Conservation (phyloP, 106 monocot species). For the Narthecium ossifragum region DNA sequence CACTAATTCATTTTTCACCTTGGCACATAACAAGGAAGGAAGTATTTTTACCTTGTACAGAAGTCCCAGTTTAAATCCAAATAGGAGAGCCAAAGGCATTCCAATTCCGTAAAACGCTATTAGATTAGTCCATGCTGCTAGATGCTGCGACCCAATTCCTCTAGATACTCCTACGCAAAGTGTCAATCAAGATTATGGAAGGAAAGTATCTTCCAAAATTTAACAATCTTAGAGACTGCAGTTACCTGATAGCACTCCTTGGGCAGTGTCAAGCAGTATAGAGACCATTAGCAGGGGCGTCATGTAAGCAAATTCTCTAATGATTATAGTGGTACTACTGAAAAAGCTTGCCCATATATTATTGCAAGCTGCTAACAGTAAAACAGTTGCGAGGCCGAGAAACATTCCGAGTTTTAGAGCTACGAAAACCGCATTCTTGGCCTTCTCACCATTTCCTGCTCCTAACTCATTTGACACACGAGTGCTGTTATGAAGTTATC, state of each 20-base stretch:
- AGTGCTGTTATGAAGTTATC: slow-evolving; percentile 32
- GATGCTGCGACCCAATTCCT: slow-evolving; percentile 90
- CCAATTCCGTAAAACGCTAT: slow-evolving; percentile 63
- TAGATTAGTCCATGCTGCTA: slow-evolving; percentile 86
- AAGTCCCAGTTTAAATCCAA: slow-evolving; percentile 45
- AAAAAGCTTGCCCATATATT: slow-evolving; percentile 60
- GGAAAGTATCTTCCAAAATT: background rate
- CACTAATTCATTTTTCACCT: background rate
- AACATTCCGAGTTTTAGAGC: slow-evolving; percentile 59
- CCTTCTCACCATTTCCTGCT: slow-evolving; percentile 49
- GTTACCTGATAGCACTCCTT: slow-evolving; percentile 75
- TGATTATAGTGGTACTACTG: slow-evolving; percentile 43
- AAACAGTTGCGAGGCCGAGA: slow-evolving; percentile 29
- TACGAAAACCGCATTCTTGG: slow-evolving; percentile 53
- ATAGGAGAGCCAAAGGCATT: slow-evolving; percentile 53
- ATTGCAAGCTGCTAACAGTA: slow-evolving; percentile 34
- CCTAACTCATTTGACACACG: slow-evolving; percentile 83
- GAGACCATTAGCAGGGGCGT: slow-evolving; percentile 53
- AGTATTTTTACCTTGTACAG: slow-evolving; percentile 47
- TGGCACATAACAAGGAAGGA: background rate
- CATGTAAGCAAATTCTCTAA: slow-evolving; percentile 46
- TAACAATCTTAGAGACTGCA: background rate
- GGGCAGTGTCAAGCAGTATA: slow-evolving; percentile 68
- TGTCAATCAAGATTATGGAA: background rate
- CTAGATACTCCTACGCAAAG: slow-evolving; percentile 62